Base-by-base conservation (phyloP, 2,329 filamentous ascomycete genomes). In the Penicillium italicum region DNA sequence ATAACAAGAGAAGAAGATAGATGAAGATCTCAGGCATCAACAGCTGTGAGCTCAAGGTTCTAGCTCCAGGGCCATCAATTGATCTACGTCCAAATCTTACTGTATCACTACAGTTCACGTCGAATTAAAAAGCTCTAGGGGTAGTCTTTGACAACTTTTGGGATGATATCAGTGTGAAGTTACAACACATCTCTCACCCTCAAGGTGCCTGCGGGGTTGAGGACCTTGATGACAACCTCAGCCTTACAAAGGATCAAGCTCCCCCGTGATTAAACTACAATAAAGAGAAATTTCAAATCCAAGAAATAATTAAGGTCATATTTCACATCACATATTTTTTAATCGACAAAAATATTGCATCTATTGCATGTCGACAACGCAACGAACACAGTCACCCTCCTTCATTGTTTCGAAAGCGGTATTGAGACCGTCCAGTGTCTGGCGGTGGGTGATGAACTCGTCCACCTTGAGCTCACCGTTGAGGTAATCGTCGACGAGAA, bases 391-490 rank as follows among this genome's bases (percentile, higher is more conserved):
- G 77, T 97, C 92, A 56, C 94, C 94, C 58, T 86, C 83, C 82
- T 97, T 95, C 94, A 99, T 99, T 66, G 88, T 85, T 62, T 91
- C 85, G 70, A 96, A 99, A 20, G 91, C 93, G 49, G 82, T 80
- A 82, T 97, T 97, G 77, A 99, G 96, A 69, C 89, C 85, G 58
- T 79, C 78, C 42, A 99, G 80, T 4, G 82, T 83, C 79, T 96
- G 90, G 67, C 92, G 86, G 80, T 99, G 94, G 31, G 94, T 99
- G 79, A 99, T 97, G 81, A 97, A 97, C 80, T 99, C 94, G 73
- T 97, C 93, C 43, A 97, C 94, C 86, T 97, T 97, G 72, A 99
- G 87, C 72, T 88, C 84, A 67, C 92, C 92, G 50, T 83, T 83
- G 75, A 95, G 82, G 79, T 99, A 99, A 77, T 97, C 93, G 64